Percentiles rank a stretch among this genome's conserved stretches.
Evolutionary conservation across 1,139 yeast genomes (phyloP).

Genomic region (Diutina neorugosa): DNA sequence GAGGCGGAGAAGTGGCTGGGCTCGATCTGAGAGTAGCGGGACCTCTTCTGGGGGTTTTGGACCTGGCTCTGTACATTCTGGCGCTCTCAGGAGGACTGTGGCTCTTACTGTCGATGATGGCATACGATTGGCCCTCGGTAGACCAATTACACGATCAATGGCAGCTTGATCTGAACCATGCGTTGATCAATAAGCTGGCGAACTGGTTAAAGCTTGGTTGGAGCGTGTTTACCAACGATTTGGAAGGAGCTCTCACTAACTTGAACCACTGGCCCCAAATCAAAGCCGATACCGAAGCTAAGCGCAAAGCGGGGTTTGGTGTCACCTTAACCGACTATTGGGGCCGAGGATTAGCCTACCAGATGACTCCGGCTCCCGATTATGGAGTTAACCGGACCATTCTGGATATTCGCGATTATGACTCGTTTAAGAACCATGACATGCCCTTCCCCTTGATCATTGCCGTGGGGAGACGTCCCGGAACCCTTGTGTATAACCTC

Average conservation of each 20-base stretch:
- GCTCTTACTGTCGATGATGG: not conserved
- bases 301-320: constrained; percentile 67
- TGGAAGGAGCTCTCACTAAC: constrained; percentile 17
- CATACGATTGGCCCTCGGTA: not conserved
- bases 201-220: constrained; percentile 13
- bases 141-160: constrained; percentile 17
- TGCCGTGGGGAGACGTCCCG: constrained; percentile 71
- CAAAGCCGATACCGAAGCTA: constrained; percentile 40
- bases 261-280: constrained; percentile 27
- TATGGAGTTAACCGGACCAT: constrained; percentile 11
- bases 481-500: constrained; percentile 46
- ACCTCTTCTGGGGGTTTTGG: not conserved
- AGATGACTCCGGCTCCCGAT: constrained; percentile 44
- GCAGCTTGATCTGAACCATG: constrained; percentile 22
- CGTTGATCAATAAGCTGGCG: constrained; percentile 16
- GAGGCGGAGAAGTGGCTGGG: not conserved
- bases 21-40: not conserved
- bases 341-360: constrained; percentile 80
- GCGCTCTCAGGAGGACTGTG: constrained; percentile 1
- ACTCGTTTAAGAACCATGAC: constrained; percentile 48
- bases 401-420: not conserved
- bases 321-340: constrained; percentile 79
- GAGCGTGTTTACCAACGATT: constrained; percentile 14
- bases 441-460: constrained; percentile 80
- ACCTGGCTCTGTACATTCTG: not conserved